A percentile compares a stretch with the other conserved stretches of the same genome.
phyloP scores from a whole-genome alignment of 371 early-diverging fungal species.

The Actinomortierella ambigua region DNA sequence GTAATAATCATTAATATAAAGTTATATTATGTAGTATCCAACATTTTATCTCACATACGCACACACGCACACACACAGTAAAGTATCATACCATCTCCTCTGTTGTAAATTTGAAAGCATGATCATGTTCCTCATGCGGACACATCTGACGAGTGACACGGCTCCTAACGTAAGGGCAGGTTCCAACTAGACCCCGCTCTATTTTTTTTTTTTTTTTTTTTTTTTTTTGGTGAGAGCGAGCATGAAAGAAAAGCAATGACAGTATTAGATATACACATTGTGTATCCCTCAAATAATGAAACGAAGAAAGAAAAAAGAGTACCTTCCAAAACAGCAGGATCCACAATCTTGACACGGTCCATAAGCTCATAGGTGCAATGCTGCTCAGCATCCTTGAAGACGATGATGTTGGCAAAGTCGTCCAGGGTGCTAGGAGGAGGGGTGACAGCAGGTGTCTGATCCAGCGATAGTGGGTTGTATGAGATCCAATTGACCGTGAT shows the following conservation, averaged over 20 bases:
- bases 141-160: slow-evolving; percentile 28
- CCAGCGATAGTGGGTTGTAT: slow-evolving; percentile 39
- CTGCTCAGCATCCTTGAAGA: slow-evolving; percentile 41
- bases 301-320: background rate
- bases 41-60: background rate
- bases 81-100: slow-evolving; percentile 31
- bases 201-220: background rate
- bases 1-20: background rate
- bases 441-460: slow-evolving; percentile 42
- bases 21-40: background rate
- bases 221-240: too few species aligned
- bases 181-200: slow-evolving; percentile 20
- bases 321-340: slow-evolving; percentile 22
- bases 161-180: slow-evolving; percentile 36
- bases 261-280: background rate
- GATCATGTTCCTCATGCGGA: slow-evolving; percentile 25
- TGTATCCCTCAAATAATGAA: background rate
- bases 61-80: background rate
- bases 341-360: slow-evolving; percentile 34
- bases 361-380: slow-evolving; percentile 43
- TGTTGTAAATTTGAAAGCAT: slow-evolving; percentile 27
- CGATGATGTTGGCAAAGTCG: slow-evolving; percentile 43
- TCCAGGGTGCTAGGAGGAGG: slow-evolving; percentile 35
- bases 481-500: slow-evolving; percentile 46
- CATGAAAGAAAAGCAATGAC: background rate